Evolutionary conservation across 306 rosid genomes (phyloP), one percentile per base, ranked within the genome.

Genomic region (Ormosia semicastrata): DNA sequence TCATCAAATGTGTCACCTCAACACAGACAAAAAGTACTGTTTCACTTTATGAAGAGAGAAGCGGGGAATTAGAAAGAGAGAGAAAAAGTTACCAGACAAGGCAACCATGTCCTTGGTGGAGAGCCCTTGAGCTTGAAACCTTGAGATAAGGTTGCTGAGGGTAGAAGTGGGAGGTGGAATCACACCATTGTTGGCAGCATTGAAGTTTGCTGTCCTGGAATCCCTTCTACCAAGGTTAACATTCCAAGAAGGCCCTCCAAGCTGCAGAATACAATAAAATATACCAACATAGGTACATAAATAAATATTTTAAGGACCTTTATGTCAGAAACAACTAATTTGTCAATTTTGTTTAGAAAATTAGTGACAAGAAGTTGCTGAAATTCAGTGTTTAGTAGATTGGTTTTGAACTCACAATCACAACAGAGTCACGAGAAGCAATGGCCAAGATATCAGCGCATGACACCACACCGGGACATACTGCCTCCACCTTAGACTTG

Each of bases 141-240:
- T 85, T 2, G 57, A 54, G 83, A 76, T 89, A 63, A 94, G 92
- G 65, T 44, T 29, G 76, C 8, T 57, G 4, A 91, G 92, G 33
- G 73, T 77, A 5, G 87, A 78, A 32, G 85, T 53, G 1, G 93
- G 92, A 59, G 95, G 36, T 71, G 98, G 98, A 59, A 94, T 69
- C 4, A 68, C 91, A 30, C 94, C 97, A 67, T 64, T 90, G 68
- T 82, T 87, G 1, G 97, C 95, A 5, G 75, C 97, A 0, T 65
- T 17, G 5, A 89, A 63, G 73, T 88, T 93, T 0, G 97, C 90
- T 32, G 97, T 90, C 62, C 85, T 88, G 0, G 98, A 88, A 86
- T 94, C 98, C 77, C 97, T 91, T 83, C 98, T 94, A 86, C 98
- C 98, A 32, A 90, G 77, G 71, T 88, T 91, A 9, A 93, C 97